phyloP scores from a whole-genome alignment of 768 basidiomycete species.

The Chlorophyllum brunneum region DNA sequence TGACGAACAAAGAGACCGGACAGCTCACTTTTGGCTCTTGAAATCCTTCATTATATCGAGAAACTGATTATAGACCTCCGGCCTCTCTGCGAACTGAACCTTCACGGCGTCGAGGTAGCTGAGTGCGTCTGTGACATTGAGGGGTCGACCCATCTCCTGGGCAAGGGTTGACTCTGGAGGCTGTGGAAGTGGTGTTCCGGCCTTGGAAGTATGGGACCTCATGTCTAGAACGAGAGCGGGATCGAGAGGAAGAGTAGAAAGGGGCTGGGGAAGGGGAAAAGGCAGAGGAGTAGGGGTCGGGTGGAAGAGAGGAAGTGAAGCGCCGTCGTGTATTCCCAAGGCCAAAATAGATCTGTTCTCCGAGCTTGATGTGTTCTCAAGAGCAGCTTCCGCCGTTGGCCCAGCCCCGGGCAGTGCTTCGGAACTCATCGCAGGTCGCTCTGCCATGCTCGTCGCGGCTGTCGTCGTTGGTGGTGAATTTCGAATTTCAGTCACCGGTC shows the following conservation, averaged over 20 bases:
- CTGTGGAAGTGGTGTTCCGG: conserved; percentile 38
- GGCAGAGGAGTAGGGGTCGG: conserved; percentile 19
- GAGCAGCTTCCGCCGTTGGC: conserved; percentile 18
- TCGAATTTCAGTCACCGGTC: not conserved
- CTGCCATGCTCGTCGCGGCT: not conserved
- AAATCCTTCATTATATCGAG: conserved; percentile 99
- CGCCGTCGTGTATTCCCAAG: conserved; percentile 19
- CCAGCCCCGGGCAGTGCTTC: conserved; percentile 6
- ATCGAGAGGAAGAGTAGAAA: not conserved
- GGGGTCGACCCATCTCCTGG: conserved; percentile 49
- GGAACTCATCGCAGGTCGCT: not conserved
- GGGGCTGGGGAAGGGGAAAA: conserved; percentile 22
- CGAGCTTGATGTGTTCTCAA: conserved; percentile 21
- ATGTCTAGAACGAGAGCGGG: conserved; percentile 16
- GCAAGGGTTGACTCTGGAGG: conserved; percentile 20
- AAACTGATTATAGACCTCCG: conserved; percentile 93
- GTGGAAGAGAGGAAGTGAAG: conserved; percentile 18
- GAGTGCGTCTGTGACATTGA: conserved; percentile 92
- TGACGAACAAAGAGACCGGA: conserved; percentile 13
- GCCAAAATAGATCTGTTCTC: conserved; percentile 32
- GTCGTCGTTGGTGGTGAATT: not conserved
- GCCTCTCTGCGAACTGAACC: conserved; percentile 82
- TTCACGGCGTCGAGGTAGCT: conserved; percentile 95
- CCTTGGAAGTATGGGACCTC: conserved; percentile 28
- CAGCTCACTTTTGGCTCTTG: conserved; percentile 84